These are phyloP conservation scores for Dioscorea cayenensis DNA, from an alignment of 116 monocot genomes.

Conservation along the genomic window DNA sequence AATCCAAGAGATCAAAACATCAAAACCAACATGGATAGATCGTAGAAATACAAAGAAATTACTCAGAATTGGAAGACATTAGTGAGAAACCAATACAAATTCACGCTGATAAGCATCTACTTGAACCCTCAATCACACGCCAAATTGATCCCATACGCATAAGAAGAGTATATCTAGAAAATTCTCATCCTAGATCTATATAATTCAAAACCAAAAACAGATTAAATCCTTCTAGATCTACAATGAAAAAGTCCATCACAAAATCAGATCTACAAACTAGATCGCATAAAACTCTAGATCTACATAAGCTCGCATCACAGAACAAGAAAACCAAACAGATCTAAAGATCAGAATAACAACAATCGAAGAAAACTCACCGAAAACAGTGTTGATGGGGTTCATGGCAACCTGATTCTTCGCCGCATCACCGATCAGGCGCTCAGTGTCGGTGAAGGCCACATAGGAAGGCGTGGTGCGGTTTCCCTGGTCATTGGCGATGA, in stretches of 20 bases:
- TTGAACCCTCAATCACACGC: too few relatives aligned
- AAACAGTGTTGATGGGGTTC: constrained; percentile 81
- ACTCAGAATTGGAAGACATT: too few relatives aligned
- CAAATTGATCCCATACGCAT: too few relatives aligned
- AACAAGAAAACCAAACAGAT: neutral
- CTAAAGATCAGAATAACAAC: neutral
- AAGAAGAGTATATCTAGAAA: too few relatives aligned
- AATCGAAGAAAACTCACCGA: constrained; percentile 29
- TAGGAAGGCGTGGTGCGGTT: constrained; percentile 83
- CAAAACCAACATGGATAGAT: too few relatives aligned
- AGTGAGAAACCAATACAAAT: too few relatives aligned
- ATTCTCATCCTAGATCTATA: too few relatives aligned
- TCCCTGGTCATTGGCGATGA: constrained; percentile 84
- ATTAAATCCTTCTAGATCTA: neutral
- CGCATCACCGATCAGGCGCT: constrained; percentile 68
- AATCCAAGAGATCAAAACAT: too few relatives aligned
- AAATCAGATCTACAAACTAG: neutral
- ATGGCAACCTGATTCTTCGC: constrained; percentile 86
- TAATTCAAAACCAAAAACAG: neutral
- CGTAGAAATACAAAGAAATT: too few relatives aligned
- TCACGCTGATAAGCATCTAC: too few relatives aligned
- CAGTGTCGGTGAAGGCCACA: constrained; percentile 64
- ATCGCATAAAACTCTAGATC: neutral
- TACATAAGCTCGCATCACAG: neutral
- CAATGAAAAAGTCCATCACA: neutral